These are phyloP conservation scores for Lichtheimia ramosa DNA, from an alignment of 371 early-diverging fungal genomes.

Conservation along the genomic window DNA sequence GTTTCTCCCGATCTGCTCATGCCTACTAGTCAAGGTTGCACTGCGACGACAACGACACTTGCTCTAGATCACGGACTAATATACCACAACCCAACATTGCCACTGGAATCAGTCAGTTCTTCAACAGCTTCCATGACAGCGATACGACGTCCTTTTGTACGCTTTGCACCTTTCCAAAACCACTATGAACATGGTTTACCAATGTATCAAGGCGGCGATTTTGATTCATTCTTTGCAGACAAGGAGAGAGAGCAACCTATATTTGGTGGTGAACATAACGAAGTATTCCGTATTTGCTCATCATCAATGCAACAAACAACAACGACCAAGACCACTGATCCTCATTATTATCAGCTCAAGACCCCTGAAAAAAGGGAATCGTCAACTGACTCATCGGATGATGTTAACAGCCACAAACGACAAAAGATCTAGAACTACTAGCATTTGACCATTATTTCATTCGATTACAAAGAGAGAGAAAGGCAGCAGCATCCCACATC, in stretches of 20 bases:
- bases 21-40: neutral
- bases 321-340: too few species aligned
- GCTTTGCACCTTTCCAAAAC: neutral
- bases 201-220: neutral
- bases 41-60: neutral
- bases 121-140: neutral
- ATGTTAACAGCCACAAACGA: constrained; percentile 1
- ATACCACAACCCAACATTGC: constrained; percentile 1
- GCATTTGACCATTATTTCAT: too few species aligned
- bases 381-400: neutral
- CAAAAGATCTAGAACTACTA: neutral
- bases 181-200: neutral
- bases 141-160: neutral
- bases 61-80: constrained; percentile 8
- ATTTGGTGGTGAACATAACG: neutral
- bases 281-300: neutral
- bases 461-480: too few species aligned
- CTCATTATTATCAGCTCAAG: neutral
- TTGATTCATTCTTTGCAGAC: neutral
- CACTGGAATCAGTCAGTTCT: neutral
- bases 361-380: constrained; percentile 1
- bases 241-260: neutral
- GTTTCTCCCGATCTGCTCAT: neutral
- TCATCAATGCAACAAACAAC: neutral
- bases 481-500: too few species aligned